Conservation (phyloP, 768 basidiomycete species). For the Suillus subluteus region DNA sequence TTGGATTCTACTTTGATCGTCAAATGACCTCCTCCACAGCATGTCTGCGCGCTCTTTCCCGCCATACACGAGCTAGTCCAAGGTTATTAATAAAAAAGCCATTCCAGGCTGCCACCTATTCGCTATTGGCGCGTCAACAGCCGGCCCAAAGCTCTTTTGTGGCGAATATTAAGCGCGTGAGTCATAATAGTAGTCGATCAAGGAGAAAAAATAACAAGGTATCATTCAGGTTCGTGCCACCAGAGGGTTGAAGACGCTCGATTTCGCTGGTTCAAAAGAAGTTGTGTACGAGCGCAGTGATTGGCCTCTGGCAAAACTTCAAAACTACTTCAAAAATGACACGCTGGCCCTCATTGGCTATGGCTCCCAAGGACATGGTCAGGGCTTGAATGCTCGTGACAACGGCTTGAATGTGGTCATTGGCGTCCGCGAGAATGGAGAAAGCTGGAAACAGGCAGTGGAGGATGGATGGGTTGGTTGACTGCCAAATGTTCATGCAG, state of each 20-base stretch:
- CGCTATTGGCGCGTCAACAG: background rate
- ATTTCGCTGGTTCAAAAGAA: slow-evolving; percentile 95
- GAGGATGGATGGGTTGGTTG: slow-evolving; percentile 91
- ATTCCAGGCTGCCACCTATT: background rate
- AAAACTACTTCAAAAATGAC: slow-evolving; percentile 99
- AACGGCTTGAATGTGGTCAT: slow-evolving; percentile 98
- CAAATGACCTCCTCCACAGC: background rate
- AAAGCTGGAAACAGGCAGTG: slow-evolving; percentile 93
- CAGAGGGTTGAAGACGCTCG: slow-evolving; percentile 70
- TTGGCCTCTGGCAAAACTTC: slow-evolving; percentile 97
- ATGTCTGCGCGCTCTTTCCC: background rate
- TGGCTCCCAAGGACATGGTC: slow-evolving; percentile 98
- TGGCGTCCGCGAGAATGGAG: slow-evolving; percentile 96
- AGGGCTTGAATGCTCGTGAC: slow-evolving; percentile 98
- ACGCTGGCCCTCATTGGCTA: slow-evolving; percentile 99
- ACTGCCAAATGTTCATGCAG: background rate
- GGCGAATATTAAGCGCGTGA: background rate
- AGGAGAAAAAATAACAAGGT: background rate
- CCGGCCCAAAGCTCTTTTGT: background rate
- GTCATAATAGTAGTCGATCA: background rate
- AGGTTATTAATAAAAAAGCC: background rate
- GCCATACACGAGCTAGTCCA: background rate
- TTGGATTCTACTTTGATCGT: background rate
- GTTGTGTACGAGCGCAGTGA: slow-evolving; percentile 93
- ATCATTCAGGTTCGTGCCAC: background rate